phyloP scores from a whole-genome alignment of 2,329 filamentous ascomycete genomes.

The Pseudogymnoascus sp. region DNA sequence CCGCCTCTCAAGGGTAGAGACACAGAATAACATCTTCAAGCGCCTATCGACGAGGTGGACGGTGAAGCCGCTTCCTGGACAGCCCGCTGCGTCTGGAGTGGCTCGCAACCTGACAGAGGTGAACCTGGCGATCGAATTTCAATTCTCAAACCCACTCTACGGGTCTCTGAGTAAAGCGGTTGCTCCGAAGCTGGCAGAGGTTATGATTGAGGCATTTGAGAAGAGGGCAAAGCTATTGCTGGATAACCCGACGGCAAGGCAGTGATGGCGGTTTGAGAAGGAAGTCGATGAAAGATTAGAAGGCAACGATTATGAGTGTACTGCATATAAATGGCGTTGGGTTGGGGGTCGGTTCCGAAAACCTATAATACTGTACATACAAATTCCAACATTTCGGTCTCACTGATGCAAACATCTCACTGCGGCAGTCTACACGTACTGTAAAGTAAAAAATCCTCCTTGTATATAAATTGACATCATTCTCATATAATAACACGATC shows the following conservation, averaged over 20 bases:
- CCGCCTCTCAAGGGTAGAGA: conserved; percentile 29
- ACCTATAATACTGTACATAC: conserved; percentile 8
- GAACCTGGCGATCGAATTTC: conserved; percentile 66
- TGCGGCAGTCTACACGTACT: neutral
- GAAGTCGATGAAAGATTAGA: neutral
- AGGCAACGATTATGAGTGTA: neutral
- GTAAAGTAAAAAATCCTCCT: neutral
- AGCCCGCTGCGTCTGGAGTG: conserved; percentile 25
- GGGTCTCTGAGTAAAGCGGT: conserved; percentile 72
- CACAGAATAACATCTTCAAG: conserved; percentile 51
- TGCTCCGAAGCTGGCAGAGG: conserved; percentile 72
- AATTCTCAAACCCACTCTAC: conserved; percentile 85
- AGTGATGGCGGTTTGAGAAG: neutral
- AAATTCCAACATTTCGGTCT: neutral
- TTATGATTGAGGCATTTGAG: conserved; percentile 94
- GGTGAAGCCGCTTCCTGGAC: conserved; percentile 41
- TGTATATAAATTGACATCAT: neutral
- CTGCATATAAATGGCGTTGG: conserved; percentile 5
- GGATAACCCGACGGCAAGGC: conserved; percentile 17
- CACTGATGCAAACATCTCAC: neutral
- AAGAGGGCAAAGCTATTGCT: conserved; percentile 59
- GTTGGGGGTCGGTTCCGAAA: neutral
- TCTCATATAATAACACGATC: conserved; percentile 6
- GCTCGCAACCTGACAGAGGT: conserved; percentile 58
- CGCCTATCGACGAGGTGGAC: conserved; percentile 65